A percentile compares a stretch with the other conserved stretches of the same genome.
Conservation (phyloP, 2,329 filamentous ascomycete species). For the Myotisia sp. region DNA sequence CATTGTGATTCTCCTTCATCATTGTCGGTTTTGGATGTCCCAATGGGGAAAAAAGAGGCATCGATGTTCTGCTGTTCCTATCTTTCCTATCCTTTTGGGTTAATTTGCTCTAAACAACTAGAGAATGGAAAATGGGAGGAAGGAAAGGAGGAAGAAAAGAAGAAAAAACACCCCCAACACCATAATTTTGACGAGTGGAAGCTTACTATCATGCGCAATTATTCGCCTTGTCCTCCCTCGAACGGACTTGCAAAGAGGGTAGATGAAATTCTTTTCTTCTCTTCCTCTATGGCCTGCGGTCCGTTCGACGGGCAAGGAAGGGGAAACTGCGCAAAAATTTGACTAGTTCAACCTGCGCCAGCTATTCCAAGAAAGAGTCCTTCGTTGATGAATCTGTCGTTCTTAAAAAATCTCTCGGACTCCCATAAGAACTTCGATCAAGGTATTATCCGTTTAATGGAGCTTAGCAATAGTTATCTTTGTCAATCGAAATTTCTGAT, state of each 20-base stretch:
- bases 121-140: too few relatives aligned
- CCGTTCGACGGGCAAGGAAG: background rate
- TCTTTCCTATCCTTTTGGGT: too few relatives aligned
- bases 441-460: constrained; percentile 36
- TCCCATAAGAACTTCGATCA: constrained; percentile 59
- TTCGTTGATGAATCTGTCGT: constrained; percentile 38
- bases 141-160: too few relatives aligned
- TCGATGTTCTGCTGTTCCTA: too few relatives aligned
- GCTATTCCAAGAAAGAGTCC: constrained; percentile 7
- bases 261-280: background rate
- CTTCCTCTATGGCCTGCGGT: background rate
- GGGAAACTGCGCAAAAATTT: background rate
- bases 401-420: constrained; percentile 51
- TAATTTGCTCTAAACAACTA: too few relatives aligned
- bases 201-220: background rate
- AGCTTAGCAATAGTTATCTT: background rate
- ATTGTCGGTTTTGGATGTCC: too few relatives aligned
- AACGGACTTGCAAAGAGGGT: background rate
- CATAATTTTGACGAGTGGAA: too few relatives aligned
- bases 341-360: background rate
- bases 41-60: too few relatives aligned
- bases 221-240: constrained; percentile 2
- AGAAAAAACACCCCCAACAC: too few relatives aligned
- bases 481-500: constrained; percentile 3
- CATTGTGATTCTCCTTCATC: too few relatives aligned